Evolutionary conservation across 1,284 basidiomycete genomes (phyloP), one percentile per base, ranked within the genome.

Genomic region (Mycosarcoma maydis): DNA sequence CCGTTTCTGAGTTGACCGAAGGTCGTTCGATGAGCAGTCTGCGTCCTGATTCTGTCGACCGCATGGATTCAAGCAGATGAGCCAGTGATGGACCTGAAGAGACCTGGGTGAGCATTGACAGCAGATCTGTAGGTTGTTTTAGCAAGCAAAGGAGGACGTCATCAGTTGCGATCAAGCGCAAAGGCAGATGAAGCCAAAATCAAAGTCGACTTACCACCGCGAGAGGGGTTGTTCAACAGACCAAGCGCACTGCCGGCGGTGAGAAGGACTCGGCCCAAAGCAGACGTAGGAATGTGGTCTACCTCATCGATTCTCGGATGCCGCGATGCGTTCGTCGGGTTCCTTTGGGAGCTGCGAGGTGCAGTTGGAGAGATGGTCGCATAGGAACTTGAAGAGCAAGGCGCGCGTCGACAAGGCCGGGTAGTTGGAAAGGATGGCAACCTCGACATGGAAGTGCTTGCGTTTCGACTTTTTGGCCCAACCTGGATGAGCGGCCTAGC

Each of bases 211-310:
- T 82, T 76, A 92, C 93, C 94, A 74, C 89, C 93, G 76, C 95
- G 86, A 38, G 88, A 85, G 17, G 94, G 93, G 81, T 96, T 88
- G 40, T 87, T 84, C 14, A 98, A 85, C 8, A 93, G 89, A 84
- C 92, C 89, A 39, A 94, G 81, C 0, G 91, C 93, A 20, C 91
- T 91, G 5, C 95, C 95, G 11, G 89, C 87, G 6, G 93, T 90
- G 48, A 98, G 86, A 61, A 98, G 87, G 7, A 88, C 48, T 26
- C 59, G 42, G 23, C 56, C 62, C 3, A 58, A 27, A 10, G 26
- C 10, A 14, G 58, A 41, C 1, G 69, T 72, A 1, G 44, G 55
- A 2, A 58, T 45, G 33, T 67, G 62, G 33, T 66, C 62, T 2
- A 62, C 54, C 30, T 66, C 46, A 27, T 71, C 68, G 40, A 66